A percentile compares a stretch with the other conserved stretches of the same genome.
phyloP scores from a whole-genome alignment of 2,329 filamentous ascomycete genomes.

The Boeremia lycopersici region DNA sequence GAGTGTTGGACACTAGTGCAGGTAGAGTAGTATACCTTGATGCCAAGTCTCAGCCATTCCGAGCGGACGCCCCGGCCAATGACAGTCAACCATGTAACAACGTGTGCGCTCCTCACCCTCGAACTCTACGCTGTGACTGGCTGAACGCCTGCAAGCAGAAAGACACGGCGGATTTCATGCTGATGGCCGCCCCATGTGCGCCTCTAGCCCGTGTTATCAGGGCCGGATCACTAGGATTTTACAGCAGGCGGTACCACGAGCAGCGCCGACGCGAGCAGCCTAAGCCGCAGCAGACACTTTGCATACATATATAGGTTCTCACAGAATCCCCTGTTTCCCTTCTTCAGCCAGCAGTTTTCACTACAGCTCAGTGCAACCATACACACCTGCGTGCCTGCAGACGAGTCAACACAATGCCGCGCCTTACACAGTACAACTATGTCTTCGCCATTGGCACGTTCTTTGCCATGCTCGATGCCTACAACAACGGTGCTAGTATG shows the following conservation, averaged over 20 bases:
- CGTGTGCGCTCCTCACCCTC: constrained; percentile 24
- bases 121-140: constrained; percentile 17
- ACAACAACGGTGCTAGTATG: constrained; percentile 79
- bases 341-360: constrained; percentile 27
- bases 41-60: constrained; percentile 15
- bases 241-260: constrained; percentile 10
- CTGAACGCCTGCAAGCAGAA: constrained; percentile 11
- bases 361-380: constrained; percentile 16
- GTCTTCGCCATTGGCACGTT: constrained; percentile 76
- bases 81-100: constrained; percentile 9
- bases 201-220: constrained; percentile 18
- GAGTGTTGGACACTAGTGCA: constrained; percentile 13
- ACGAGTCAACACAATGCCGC: constrained; percentile 25
- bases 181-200: constrained; percentile 15
- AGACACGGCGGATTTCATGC: constrained; percentile 15
- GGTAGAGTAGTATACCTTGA: constrained; percentile 4
- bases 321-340: constrained; percentile 15
- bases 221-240: constrained; percentile 19
- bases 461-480: constrained; percentile 77
- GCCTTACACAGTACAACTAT: constrained; percentile 63
- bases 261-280: constrained; percentile 18
- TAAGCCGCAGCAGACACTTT: constrained; percentile 20
- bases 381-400: constrained; percentile 22
- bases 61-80: constrained; percentile 21
- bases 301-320: constrained; percentile 29